Base-by-base conservation (phyloP, 306 rosid species). In the Parietaria judaica region DNA sequence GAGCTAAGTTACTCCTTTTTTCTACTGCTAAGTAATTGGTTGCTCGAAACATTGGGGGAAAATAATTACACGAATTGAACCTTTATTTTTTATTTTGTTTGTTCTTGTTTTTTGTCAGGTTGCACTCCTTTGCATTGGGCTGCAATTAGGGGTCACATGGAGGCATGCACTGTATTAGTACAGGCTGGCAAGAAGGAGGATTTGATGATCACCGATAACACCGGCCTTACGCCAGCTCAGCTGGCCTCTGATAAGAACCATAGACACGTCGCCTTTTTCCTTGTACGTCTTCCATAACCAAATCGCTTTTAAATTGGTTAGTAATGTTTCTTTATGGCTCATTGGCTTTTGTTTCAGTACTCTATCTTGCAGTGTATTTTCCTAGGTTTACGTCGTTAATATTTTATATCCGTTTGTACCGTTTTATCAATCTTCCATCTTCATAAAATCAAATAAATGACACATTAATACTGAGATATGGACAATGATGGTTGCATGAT, bases 51-150 rank as follows among this genome's bases (percentile, higher is more conserved):
- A 56, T 53, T 51, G 68, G 59, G 55, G 50, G 56, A 62, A 35
- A 17, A 10, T 56, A 4, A 36, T 45, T 43, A 51, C 51, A 11
- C 6, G 58, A 48, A 16, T 60, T 23, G 16, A 69, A 23, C 62
- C 38, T 80, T 49, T 54, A 51, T 68, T 59, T 3, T 3, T 52
- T 34, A 53, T 31, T 55, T 39, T 48, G 51, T 8, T 65, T 48
- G 49, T 66, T 69, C 60, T 41, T 51, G 53, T 50, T 45, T 59
- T 65, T 61, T 17, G 71, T 69, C 79, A 94, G 99, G 97, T 71
- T 88, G 95, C 78, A 86, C 95, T 73, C 97, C 99, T 74, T 83
- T 94, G 68, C 99, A 94, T 66, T 94, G 97, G 99, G 94, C 99
- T 76, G 99, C 99, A 60, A 84, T 86, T 51, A 84, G 85, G 81